These are phyloP conservation scores for Ramaria rubella DNA, from an alignment of 768 basidiomycete species.

Conservation along the genomic window DNA sequence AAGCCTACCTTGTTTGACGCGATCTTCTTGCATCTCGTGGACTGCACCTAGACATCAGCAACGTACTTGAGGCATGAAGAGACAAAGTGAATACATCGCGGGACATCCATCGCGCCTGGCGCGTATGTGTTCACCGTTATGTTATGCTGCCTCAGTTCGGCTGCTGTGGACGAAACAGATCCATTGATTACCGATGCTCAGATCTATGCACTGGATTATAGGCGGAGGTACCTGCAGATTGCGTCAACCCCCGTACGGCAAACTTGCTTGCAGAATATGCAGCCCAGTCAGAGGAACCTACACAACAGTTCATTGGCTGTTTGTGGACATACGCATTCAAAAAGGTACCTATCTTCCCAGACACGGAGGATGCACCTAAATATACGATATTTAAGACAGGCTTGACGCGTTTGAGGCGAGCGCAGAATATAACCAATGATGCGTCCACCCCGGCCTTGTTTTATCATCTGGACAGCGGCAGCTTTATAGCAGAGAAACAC, in stretches of 20 bases:
- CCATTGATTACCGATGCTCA: neutral
- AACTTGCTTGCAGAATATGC: slow-evolving; percentile 18
- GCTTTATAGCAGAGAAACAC: slow-evolving; percentile 8
- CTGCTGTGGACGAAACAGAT: slow-evolving; percentile 6
- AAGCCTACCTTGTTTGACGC: neutral
- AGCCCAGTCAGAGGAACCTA: slow-evolving; percentile 13
- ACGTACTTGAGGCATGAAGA: neutral
- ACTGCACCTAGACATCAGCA: neutral
- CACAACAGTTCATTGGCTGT: neutral
- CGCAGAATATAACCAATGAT: slow-evolving; percentile 21
- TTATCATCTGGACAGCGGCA: slow-evolving; percentile 12
- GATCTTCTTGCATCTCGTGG: neutral
- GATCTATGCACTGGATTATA: neutral
- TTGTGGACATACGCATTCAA: neutral
- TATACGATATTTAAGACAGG: neutral
- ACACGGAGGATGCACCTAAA: slow-evolving; percentile 8
- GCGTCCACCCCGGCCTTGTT: slow-evolving; percentile 12
- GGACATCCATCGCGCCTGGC: slow-evolving; percentile 12
- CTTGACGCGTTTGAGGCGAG: neutral
- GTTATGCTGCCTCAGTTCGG: slow-evolving; percentile 28
- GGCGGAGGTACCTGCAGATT: slow-evolving; percentile 15
- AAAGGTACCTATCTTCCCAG: slow-evolving; percentile 11
- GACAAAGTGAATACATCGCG: neutral
- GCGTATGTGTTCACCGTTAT: slow-evolving; percentile 8
- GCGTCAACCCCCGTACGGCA: slow-evolving; percentile 21